Evolutionary conservation across 768 basidiomycete species (phyloP), one percentile per base, ranked within the genome.

Genomic region (Podaxis carcinomalis): DNA sequence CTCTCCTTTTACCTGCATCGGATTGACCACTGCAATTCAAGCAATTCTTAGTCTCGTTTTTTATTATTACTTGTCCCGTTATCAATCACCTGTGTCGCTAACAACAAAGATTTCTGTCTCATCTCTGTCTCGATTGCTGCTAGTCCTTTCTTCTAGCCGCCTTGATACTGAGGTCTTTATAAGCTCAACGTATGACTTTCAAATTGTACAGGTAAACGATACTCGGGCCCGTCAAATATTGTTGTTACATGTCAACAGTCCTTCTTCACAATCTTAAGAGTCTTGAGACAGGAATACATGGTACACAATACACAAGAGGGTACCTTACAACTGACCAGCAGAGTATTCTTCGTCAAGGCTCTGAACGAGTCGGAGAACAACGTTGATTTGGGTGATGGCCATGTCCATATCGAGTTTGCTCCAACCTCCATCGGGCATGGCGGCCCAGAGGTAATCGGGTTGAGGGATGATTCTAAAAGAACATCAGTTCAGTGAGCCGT

Each of bases 371-470:
- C 68, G 44, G 50, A 73, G 51, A 40, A 73, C 65, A 10, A 71
- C 68, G 55, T 73, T 68, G 51, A 73, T 67, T 59, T 73, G 72
- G n/a, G 64, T 61, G n/a, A 72, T 46, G 0, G 64, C 70, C 57
- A 62, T 67, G 35, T 64, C 49, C 16, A 73, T 62, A 40, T 69
- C 65, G 16, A 73, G 47, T 57, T 64, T 69, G 51, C 68, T 70
- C 72, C 72, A 73, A 9, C 72, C 72, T 10, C 72, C 72, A 37
- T 73, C 72, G 16, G 59, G 49, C 67, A 69, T 66, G 0, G 69
- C 52, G 16, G 72, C 70, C 72, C 72, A 73, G 9, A 73, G 49
- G 27, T 72, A 73, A 59, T 73, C 72, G 0, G 72, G 72, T 51
- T 73, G 72, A 1, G 71, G 70, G 27, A 71, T 73, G 25, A 72